Evolutionary conservation across 1,284 basidiomycete species (phyloP).

Genomic region (Irpex lacteus): DNA sequence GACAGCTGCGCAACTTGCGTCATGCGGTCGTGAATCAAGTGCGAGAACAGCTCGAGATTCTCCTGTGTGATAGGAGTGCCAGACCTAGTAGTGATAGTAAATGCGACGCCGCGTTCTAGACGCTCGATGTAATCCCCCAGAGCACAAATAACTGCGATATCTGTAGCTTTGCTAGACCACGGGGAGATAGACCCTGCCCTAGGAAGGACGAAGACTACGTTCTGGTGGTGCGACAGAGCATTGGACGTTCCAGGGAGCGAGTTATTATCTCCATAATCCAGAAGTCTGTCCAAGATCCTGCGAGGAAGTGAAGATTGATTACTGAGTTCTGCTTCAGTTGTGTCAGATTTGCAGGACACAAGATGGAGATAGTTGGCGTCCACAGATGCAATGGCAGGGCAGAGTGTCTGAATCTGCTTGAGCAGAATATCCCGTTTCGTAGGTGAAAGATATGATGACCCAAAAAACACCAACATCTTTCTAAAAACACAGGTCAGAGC

Average conservation of each 20-base stretch:
- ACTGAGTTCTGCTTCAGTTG: constrained; percentile 48
- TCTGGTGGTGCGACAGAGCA: constrained; percentile 37
- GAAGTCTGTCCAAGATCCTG: constrained; percentile 68
- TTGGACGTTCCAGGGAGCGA: constrained; percentile 46
- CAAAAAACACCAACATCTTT: constrained; percentile 66
- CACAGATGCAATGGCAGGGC: constrained; percentile 60
- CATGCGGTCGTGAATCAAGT: constrained; percentile 92
- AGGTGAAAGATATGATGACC: constrained; percentile 70
- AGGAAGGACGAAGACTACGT: constrained; percentile 75
- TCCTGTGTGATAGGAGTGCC: constrained; percentile 38
- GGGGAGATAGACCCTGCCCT: constrained; percentile 82
- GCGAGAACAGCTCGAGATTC: constrained; percentile 51
- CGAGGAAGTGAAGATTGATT: constrained; percentile 45
- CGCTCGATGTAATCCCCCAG: constrained; percentile 71
- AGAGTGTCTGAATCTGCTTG: constrained; percentile 52
- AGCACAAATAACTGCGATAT: constrained; percentile 88
- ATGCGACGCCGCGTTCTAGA: constrained; percentile 83
- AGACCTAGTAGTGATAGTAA: constrained; percentile 56
- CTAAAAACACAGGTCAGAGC: background rate
- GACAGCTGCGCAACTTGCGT: constrained; percentile 74
- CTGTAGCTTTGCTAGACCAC: constrained; percentile 98
- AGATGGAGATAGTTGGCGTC: constrained; percentile 90
- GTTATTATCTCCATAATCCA: constrained; percentile 84
- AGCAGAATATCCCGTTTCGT: constrained; percentile 74
- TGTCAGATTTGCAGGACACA: constrained; percentile 58